These are phyloP conservation scores for Lactifluus volemus DNA, from an alignment of 768 basidiomycete genomes.

Conservation along the genomic window DNA sequence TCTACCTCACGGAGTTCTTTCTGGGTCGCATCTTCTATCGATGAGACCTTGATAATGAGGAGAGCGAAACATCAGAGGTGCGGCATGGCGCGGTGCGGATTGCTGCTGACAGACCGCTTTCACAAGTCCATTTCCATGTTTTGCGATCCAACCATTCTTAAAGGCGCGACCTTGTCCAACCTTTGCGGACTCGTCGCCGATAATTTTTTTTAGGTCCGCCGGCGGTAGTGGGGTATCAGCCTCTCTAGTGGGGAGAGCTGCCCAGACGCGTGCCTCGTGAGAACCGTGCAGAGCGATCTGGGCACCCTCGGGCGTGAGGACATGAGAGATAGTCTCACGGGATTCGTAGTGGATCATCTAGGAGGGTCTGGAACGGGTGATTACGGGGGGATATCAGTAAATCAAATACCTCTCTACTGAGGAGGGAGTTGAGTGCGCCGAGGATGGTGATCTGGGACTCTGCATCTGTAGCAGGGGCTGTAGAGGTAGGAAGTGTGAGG, in stretches of 20 bases:
- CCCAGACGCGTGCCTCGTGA: conserved; percentile 94
- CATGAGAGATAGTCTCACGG: conserved; percentile 66
- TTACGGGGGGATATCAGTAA: not conserved
- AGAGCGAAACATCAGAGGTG: conserved; percentile 10
- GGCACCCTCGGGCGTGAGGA: conserved; percentile 72
- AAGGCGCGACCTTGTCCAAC: conserved; percentile 94
- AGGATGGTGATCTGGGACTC: conserved; percentile 81
- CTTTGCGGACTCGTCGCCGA: conserved; percentile 86
- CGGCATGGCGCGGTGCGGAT: not conserved
- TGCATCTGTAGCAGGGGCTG: conserved; percentile 46
- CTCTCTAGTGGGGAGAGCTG: conserved; percentile 64
- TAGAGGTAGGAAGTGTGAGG: conserved; percentile 57
- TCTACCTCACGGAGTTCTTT: conserved; percentile 66
- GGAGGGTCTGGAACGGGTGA: conserved; percentile 9
- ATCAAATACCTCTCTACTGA: conserved; percentile 17
- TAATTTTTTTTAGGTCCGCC: conserved; percentile 57
- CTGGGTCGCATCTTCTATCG: conserved; percentile 69
- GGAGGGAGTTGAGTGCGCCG: conserved; percentile 84
- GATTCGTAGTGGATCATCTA: conserved; percentile 81
- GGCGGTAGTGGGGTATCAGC: conserved; percentile 56
- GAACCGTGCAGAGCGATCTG: conserved; percentile 77
- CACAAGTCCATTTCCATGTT: conserved; percentile 81
- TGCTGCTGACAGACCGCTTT: conserved; percentile 56
- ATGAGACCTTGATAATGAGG: conserved; percentile 37
- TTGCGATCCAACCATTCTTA: conserved; percentile 94